A percentile compares a stretch with the other conserved stretches of the same genome.
These are phyloP conservation scores for Puccinia coronata DNA, from an alignment of 1,284 basidiomycete genomes.

Conservation along the genomic window DNA sequence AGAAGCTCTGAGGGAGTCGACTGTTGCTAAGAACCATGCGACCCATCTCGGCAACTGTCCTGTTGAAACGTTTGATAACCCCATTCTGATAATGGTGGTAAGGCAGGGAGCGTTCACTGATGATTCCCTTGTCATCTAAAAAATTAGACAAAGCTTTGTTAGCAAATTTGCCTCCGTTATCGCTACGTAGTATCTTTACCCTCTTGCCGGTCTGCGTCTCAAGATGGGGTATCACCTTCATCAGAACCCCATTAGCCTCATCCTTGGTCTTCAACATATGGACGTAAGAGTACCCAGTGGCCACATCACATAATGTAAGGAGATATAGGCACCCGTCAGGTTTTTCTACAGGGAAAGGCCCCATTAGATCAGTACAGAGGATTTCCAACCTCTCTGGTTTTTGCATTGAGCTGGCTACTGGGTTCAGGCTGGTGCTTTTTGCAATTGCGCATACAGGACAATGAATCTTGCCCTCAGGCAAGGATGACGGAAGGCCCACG, in stretches of 20 bases:
- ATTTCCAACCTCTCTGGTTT: neutral
- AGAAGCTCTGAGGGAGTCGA: neutral
- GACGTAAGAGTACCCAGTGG: neutral
- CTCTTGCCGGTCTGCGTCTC: neutral
- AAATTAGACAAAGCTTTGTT: neutral
- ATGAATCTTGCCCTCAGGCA: neutral
- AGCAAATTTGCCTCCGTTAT: neutral
- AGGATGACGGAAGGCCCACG: neutral
- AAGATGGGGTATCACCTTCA: neutral
- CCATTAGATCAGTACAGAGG: neutral
- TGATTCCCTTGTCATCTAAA: neutral
- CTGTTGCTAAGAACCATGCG: neutral
- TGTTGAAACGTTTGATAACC: slow-evolving; percentile 1
- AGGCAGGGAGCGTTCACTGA: neutral
- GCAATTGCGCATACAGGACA: neutral
- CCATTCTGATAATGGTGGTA: slow-evolving; percentile 33
- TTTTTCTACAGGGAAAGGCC: neutral
- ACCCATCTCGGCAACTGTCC: neutral
- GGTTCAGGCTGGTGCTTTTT: neutral
- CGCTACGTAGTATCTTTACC: neutral
- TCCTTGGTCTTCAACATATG: neutral
- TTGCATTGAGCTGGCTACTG: neutral
- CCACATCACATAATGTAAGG: neutral
- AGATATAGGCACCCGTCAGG: neutral
- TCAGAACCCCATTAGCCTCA: neutral